Evolutionary conservation across 495 filamentous ascomycete genomes (phyloP).

Genomic region (Hypoxylon perforatum): DNA sequence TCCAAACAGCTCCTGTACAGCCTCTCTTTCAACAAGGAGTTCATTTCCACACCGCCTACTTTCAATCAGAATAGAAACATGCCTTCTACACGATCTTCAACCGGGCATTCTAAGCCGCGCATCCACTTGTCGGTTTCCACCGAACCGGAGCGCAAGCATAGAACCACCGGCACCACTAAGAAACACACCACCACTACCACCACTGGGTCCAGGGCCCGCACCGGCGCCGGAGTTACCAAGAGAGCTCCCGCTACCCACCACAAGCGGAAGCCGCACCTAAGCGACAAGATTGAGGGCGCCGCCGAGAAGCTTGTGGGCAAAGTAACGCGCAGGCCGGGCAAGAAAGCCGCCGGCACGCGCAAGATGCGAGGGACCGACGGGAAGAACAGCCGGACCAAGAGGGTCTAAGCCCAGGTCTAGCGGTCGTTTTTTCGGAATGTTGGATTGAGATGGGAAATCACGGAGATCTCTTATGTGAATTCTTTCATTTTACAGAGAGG

Average conservation of each 20-base stretch:
- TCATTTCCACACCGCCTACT: too few relatives aligned
- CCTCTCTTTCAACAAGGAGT: neutral
- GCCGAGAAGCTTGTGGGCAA: conserved; percentile 47
- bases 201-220: conserved; percentile 5
- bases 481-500: too few relatives aligned
- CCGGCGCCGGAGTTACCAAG: conserved; percentile 25
- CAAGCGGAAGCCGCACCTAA: conserved; percentile 48
- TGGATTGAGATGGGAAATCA: neutral
- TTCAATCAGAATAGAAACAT: conserved; percentile 21
- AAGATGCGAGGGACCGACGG: conserved; percentile 51
- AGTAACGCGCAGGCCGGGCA: conserved; percentile 45
- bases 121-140: conserved; percentile 40
- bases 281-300: conserved; percentile 49
- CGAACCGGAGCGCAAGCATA: conserved; percentile 43
- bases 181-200: conserved; percentile 20
- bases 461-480: too few relatives aligned
- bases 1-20: neutral
- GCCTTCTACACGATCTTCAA: conserved; percentile 49
- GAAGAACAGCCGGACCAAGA: conserved; percentile 36
- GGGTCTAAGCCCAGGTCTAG: conserved; percentile 3
- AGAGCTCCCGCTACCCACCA: conserved; percentile 47
- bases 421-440: neutral
- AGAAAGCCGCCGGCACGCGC: conserved; percentile 49
- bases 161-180: conserved; percentile 25
- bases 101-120: conserved; percentile 42